A percentile compares a stretch with the other conserved stretches of the same genome.
Evolutionary conservation across 2,329 filamentous ascomycete species (phyloP).

Genomic region (Xylariaceae sp.): DNA sequence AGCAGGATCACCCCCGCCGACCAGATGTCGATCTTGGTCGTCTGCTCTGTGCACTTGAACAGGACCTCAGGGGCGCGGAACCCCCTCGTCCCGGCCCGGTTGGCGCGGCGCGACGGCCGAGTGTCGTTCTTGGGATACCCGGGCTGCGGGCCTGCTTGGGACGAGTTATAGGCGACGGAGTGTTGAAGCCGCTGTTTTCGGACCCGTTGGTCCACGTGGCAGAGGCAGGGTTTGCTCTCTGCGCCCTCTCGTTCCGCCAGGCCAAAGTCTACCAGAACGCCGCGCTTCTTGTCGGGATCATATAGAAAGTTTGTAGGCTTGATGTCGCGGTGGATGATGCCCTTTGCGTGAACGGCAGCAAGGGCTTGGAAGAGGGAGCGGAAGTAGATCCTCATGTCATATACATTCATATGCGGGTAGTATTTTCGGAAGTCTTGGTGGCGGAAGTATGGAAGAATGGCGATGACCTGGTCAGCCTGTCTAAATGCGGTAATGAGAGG

Average conservation of each 20-base stretch:
- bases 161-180: constrained; percentile 58
- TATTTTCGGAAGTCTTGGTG: constrained; percentile 95
- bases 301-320: constrained; percentile 98
- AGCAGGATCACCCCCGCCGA: constrained; percentile 94
- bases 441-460: constrained; percentile 91
- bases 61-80: constrained; percentile 96
- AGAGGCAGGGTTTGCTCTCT: constrained; percentile 81
- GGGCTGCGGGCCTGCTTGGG: constrained; percentile 54
- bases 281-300: constrained; percentile 75
- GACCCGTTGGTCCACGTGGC: constrained; percentile 65
- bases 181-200: constrained; percentile 62
- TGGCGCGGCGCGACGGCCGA: constrained; percentile 84
- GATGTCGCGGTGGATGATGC: constrained; percentile 92
- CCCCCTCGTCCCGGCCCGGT: constrained; percentile 90
- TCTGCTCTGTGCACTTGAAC: constrained; percentile 95
- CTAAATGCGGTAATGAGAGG: constrained; percentile 97
- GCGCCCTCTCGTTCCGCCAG: constrained; percentile 82
- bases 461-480: constrained; percentile 90
- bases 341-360: constrained; percentile 76
- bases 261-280: constrained; percentile 98
- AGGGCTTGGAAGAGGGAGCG: constrained; percentile 85
- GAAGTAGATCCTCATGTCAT: constrained; percentile 89
- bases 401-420: constrained; percentile 84
- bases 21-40: constrained; percentile 94
- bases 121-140: constrained; percentile 91